A percentile compares a stretch with the other conserved stretches of the same genome.
These are phyloP conservation scores for Taxillus chinensis DNA, from an alignment of 164 flowering plant species.

Conservation along the genomic window DNA sequence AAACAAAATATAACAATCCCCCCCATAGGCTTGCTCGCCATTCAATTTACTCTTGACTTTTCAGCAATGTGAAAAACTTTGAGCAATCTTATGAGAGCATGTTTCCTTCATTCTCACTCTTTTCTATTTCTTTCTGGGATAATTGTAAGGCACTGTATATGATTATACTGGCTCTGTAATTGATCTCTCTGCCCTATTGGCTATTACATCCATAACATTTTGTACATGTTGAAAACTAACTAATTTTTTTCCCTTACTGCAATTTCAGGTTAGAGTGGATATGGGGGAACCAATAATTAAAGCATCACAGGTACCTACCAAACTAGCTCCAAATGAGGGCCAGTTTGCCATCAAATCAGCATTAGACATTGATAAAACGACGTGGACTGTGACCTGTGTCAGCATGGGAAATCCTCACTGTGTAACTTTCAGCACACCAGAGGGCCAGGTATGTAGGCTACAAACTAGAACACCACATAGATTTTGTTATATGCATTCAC, in stretches of 20 bases:
- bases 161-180: too few relatives aligned
- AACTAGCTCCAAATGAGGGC: constrained; percentile 45
- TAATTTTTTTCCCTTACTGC: not conserved
- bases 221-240: too few relatives aligned
- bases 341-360: constrained; percentile 57
- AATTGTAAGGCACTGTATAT: too few relatives aligned
- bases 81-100: too few relatives aligned
- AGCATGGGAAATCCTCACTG: constrained; percentile 99
- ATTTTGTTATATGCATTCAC: not conserved
- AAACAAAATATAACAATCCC: too few relatives aligned
- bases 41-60: too few relatives aligned
- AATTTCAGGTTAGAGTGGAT: constrained; percentile 78
- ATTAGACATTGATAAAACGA: constrained; percentile 53
- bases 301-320: constrained; percentile 75
- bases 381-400: constrained; percentile 93
- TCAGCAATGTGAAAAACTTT: too few relatives aligned
- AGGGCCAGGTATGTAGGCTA: constrained; percentile 36
- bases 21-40: too few relatives aligned
- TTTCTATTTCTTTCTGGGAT: too few relatives aligned
- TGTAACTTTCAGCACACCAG: constrained; percentile 58
- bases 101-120: too few relatives aligned
- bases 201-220: too few relatives aligned
- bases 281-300: constrained; percentile 90
- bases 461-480: not conserved
- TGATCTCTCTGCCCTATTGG: too few relatives aligned